Evolutionary conservation across 192 early-diverging fungal species (phyloP), one percentile per base, ranked within the genome.

Genomic region (Rhizoclosmatium sp.): DNA sequence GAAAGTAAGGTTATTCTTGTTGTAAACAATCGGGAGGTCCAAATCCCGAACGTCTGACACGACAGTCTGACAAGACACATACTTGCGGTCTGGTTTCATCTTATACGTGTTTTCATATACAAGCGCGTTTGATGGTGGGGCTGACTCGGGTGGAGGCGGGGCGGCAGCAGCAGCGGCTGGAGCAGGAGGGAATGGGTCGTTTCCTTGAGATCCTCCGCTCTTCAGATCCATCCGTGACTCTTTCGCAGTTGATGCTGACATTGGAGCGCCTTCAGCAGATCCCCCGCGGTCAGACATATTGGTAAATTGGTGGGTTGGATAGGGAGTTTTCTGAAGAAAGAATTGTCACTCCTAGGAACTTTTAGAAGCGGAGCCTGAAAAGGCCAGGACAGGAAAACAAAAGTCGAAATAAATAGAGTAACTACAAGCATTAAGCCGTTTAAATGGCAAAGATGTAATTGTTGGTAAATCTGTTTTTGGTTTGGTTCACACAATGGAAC

Each of bases 61-160:
- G 31, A 31, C 23, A 48, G 44, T 4, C 19, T 23, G 60, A 61
- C 61, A 64, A 64, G 64, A 23, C 64, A 56, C 47, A 42, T 70
- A 90, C 89, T 90, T 90, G 54, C 74, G 75, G 41, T 86, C 86
- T 1, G 89, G 89, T 68, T 87, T 90, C 69, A 89, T 47, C 48
- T 80, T 84, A 76, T 82, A 91, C 2, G 89, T 91, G 81, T 91
- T 91, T 71, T 90, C 89, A 80, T 79, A 91, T 16, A 87, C 82
- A 46, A 88, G 65, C 0, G 88, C 85, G 49, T 85, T 87, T 0
- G 80, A 78, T 4, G 82, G 83, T 69, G 80, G 76, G 0, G 54
- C 83, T 9, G 82, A 23, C 10, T 23, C 62, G 12, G 67, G 31
- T 69, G 67, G 7, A 47, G 67, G 7, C 1, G 67, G 42, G 4